Conservation (phyloP, 352 stramenopile genomes). For the Pythium myriotylum region DNA sequence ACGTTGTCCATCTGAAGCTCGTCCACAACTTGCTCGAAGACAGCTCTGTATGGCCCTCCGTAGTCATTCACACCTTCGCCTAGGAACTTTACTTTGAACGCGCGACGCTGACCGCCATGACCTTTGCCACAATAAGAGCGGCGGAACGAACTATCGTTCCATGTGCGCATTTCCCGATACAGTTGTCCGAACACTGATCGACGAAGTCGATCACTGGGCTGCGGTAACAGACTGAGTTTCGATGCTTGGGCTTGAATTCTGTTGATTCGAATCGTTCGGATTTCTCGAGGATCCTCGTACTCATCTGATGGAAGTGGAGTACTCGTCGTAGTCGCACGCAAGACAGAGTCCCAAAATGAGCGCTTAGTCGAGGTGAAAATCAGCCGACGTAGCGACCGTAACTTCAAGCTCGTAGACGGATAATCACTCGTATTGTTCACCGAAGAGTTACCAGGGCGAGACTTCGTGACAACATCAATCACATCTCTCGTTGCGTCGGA, state of each 20-base stretch:
- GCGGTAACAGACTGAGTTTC: conserved; percentile 87
- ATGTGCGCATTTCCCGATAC: conserved; percentile 95
- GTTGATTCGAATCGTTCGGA: conserved; percentile 98
- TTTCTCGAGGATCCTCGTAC: conserved; percentile 98
- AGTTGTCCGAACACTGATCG: conserved; percentile 98
- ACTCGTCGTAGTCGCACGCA: conserved; percentile 95
- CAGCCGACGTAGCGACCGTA: conserved; percentile 72
- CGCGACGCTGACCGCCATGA: conserved; percentile 96
- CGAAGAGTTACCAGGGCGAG: background rate
- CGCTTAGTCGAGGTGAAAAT: conserved; percentile 93
- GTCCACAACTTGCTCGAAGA: conserved; percentile 97
- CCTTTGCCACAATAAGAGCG: conserved; percentile 97
- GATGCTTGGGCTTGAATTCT: conserved; percentile 92
- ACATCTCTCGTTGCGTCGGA: conserved; percentile 43
- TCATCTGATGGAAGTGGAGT: conserved; percentile 98
- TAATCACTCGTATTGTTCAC: conserved; percentile 42
- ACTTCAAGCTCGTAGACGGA: conserved; percentile 76
- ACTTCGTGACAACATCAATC: conserved; percentile 52
- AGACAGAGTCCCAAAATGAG: conserved; percentile 93
- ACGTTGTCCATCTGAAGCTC: conserved; percentile 94
- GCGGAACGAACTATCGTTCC: conserved; percentile 94
- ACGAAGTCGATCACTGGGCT: conserved; percentile 84
- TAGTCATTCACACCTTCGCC: conserved; percentile 99
- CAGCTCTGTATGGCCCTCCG: conserved; percentile 96
- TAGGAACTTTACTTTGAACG: conserved; percentile 99